phyloP scores from a whole-genome alignment of 2,329 filamentous ascomycete species.

The Cladophialophora chaetospira region DNA sequence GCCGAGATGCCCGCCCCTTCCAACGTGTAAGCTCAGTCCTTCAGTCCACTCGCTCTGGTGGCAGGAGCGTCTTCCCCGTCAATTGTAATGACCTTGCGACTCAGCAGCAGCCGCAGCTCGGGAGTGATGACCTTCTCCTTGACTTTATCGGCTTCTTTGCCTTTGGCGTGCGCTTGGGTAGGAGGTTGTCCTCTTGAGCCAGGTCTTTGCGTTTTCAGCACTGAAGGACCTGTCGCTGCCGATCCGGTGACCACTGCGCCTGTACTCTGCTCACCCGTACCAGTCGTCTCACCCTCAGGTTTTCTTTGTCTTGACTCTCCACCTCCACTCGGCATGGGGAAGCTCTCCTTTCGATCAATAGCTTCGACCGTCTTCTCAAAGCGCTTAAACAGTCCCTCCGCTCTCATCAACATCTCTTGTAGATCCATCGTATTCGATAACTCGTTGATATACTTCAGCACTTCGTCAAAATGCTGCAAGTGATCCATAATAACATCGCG shows the following conservation, averaged over 20 bases:
- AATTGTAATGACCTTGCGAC: conserved; percentile 58
- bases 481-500: conserved; percentile 96
- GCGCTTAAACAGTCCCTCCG: conserved; percentile 82
- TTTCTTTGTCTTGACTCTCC: conserved; percentile 20
- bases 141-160: conserved; percentile 35
- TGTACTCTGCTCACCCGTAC: background rate
- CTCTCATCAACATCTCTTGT: conserved; percentile 78
- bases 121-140: conserved; percentile 61
- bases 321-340: conserved; percentile 60
- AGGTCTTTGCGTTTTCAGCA: background rate
- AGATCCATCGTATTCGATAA: conserved; percentile 91
- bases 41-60: conserved; percentile 29
- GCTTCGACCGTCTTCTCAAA: conserved; percentile 89
- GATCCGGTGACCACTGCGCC: conserved; percentile 1
- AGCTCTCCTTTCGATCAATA: conserved; percentile 87
- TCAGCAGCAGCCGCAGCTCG: conserved; percentile 64
- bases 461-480: conserved; percentile 91
- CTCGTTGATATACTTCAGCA: conserved; percentile 97
- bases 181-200: background rate
- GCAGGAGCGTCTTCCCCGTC: conserved; percentile 37
- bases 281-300: background rate
- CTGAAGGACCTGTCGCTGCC: background rate
- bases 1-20: background rate
- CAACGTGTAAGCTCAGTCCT: conserved; percentile 20
- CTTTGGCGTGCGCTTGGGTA: conserved; percentile 20